phyloP scores from a whole-genome alignment of 2,329 filamentous ascomycete genomes.

The Ascochyta koolunga region DNA sequence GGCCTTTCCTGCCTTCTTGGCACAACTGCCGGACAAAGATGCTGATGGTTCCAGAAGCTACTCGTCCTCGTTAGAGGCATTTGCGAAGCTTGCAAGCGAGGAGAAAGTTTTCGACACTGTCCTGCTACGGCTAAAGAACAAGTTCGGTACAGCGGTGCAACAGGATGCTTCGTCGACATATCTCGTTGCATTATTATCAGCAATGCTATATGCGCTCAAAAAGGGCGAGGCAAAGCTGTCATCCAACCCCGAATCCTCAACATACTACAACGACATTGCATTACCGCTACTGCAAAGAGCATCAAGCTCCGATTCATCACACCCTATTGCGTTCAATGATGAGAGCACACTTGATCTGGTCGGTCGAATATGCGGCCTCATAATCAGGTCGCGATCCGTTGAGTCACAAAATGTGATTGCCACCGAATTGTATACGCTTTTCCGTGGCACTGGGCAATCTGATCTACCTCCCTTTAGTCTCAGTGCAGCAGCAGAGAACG shows the following conservation, averaged over 20 bases:
- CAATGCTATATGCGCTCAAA: conserved; percentile 66
- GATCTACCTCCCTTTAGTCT: conserved; percentile 42
- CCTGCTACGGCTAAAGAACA: conserved; percentile 67
- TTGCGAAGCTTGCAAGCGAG: conserved; percentile 69
- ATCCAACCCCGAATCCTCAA: conserved; percentile 45
- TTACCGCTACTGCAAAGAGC: conserved; percentile 50
- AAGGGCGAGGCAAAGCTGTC: conserved; percentile 60
- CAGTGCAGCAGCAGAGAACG: conserved; percentile 40
- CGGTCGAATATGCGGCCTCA: conserved; percentile 65
- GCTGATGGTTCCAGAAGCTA: conserved; percentile 56
- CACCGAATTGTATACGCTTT: conserved; percentile 62
- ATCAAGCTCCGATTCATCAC: conserved; percentile 39
- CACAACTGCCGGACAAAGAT: conserved; percentile 65
- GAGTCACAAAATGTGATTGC: conserved; percentile 59
- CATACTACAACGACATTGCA: conserved; percentile 56
- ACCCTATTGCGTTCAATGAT: conserved; percentile 49
- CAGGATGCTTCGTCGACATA: conserved; percentile 60
- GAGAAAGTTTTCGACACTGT: conserved; percentile 68
- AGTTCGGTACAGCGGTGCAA: conserved; percentile 62
- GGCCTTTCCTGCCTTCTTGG: conserved; percentile 70
- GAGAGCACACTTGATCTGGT: conserved; percentile 63
- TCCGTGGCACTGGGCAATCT: conserved; percentile 43
- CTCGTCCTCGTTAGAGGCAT: conserved; percentile 64
- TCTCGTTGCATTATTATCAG: conserved; percentile 64
- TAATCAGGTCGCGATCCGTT: conserved; percentile 60